phyloP scores from a whole-genome alignment of 1,139 yeast genomes.

The Sugiyamaella castrensis region DNA sequence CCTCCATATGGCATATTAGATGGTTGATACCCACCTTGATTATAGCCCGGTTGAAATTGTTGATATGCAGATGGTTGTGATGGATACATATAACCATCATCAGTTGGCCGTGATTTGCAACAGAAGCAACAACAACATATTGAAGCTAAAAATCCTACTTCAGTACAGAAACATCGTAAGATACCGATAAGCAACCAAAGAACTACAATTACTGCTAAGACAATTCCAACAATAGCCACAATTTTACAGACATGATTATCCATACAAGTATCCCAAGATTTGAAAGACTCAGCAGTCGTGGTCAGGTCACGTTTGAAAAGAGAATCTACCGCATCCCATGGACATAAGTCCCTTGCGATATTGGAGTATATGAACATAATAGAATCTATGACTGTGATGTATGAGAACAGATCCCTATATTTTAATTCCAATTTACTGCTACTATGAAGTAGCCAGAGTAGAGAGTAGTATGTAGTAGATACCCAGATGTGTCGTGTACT shows the following conservation, averaged over 20 bases:
- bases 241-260: constrained; percentile 70
- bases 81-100: constrained; percentile 7
- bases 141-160: constrained; percentile 41
- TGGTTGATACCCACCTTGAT: constrained; percentile 12
- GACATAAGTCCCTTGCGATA: constrained; percentile 6
- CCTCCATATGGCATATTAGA: constrained; percentile 1
- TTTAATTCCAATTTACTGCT: too few relatives aligned
- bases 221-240: constrained; percentile 72
- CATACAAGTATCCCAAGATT: constrained; percentile 77
- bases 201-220: constrained; percentile 45
- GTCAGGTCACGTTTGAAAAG: constrained; percentile 12
- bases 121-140: constrained; percentile 44
- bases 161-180: constrained; percentile 43
- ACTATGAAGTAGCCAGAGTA: too few relatives aligned
- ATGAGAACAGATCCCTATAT: too few relatives aligned
- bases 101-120: constrained; percentile 12
- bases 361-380: constrained; percentile 4
- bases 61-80: constrained; percentile 14
- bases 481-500: too few relatives aligned
- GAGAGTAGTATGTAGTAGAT: too few relatives aligned
- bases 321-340: constrained; percentile 2
- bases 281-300: constrained; percentile 43
- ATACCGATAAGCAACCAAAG: constrained; percentile 44
- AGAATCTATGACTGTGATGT: too few relatives aligned
- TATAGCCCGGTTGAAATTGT: constrained; percentile 13